phyloP scores from a whole-genome alignment of 208 protist species.

The Crithidia sp. region DNA sequence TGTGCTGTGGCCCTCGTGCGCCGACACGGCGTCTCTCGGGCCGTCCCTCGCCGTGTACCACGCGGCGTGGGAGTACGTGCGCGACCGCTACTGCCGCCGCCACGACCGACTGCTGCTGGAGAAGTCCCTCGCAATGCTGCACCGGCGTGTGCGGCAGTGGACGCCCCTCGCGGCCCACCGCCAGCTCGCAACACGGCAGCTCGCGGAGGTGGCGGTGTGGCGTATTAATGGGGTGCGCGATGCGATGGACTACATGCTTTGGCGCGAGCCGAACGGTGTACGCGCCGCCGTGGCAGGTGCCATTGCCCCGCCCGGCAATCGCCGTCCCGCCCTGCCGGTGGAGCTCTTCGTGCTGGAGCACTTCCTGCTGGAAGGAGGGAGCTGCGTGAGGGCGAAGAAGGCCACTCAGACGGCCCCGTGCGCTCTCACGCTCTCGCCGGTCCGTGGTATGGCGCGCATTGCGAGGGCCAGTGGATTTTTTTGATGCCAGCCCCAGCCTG shows the following conservation, averaged over 20 bases:
- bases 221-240: conserved; percentile 37
- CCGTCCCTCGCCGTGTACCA: conserved; percentile 46
- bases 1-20: conserved; percentile 48
- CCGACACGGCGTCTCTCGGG: background rate
- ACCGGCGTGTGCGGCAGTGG: conserved; percentile 56
- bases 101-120: conserved; percentile 72
- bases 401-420: background rate
- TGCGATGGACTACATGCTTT: conserved; percentile 41
- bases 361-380: too few species aligned
- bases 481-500: background rate
- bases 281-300: background rate
- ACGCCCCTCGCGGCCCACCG: conserved; percentile 52
- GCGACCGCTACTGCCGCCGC: conserved; percentile 60
- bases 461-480: conserved; percentile 77
- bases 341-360: conserved; percentile 59
- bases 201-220: conserved; percentile 25
- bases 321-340: conserved; percentile 31
- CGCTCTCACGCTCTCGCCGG: too few species aligned
- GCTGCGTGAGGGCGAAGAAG: background rate
- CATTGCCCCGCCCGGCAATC: background rate
- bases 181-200: conserved; percentile 23
- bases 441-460: conserved; percentile 70
- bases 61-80: conserved; percentile 64
- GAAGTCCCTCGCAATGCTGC: conserved; percentile 37
- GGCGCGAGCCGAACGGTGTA: conserved; percentile 36